Percentiles rank a stretch among this genome's conserved stretches.
phyloP scores from a whole-genome alignment of 306 rosid genomes.

The Vigna nakashimae region DNA sequence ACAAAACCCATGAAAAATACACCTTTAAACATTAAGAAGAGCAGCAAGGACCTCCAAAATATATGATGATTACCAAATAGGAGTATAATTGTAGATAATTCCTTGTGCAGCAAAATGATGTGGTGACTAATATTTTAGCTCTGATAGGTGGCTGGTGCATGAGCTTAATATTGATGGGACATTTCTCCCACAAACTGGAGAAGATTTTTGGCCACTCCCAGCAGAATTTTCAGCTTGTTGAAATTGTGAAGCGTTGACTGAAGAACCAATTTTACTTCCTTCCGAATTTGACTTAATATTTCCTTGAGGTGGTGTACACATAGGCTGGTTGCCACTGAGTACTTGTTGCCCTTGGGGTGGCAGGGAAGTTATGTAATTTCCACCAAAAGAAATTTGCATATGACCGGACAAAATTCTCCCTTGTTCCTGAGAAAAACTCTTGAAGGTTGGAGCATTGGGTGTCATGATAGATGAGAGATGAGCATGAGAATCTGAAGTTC shows the following conservation, averaged over 20 bases:
- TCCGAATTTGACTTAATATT: conserved; percentile 40
- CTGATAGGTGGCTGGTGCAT: conserved; percentile 58
- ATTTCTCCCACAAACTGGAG: conserved; percentile 65
- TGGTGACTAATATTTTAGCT: conserved; percentile 57
- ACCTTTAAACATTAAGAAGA: conserved; percentile 32
- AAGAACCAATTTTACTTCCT: conserved; percentile 47
- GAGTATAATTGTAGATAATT: conserved; percentile 17
- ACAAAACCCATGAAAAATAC: conserved; percentile 12
- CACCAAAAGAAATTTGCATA: conserved; percentile 74
- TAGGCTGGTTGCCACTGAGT: conserved; percentile 43
- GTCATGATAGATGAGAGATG: conserved; percentile 44
- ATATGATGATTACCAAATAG: conserved; percentile 27
- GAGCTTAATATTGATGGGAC: conserved; percentile 61
- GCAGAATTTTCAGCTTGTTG: conserved; percentile 52
- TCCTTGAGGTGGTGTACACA: conserved; percentile 39
- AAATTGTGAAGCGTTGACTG: conserved; percentile 45
- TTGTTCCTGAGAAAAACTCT: conserved; percentile 52
- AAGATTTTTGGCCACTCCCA: conserved; percentile 52
- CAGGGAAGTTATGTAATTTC: conserved; percentile 52
- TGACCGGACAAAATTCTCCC: conserved; percentile 62
- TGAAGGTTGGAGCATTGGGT: conserved; percentile 44
- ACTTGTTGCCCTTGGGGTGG: conserved; percentile 50
- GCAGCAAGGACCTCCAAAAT: conserved; percentile 26
- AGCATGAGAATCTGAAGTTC: conserved; percentile 44
- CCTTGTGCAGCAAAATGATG: conserved; percentile 25